phyloP scores from a whole-genome alignment of 2,329 filamentous ascomycete genomes.

The Clarireedia paspali region DNA sequence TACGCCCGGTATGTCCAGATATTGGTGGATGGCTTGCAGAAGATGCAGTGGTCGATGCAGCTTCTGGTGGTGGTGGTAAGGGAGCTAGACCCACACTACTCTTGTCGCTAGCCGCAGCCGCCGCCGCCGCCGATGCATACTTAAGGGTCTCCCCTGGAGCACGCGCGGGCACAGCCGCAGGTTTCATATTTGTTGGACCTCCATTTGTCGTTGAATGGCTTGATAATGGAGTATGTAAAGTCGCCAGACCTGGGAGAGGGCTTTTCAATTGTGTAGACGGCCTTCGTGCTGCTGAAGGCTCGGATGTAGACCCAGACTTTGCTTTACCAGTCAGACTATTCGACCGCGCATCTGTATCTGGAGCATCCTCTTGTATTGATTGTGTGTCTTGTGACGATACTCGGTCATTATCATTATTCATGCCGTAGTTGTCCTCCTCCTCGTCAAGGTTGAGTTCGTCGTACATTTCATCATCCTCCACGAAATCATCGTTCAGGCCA shows the following conservation, averaged over 20 bases:
- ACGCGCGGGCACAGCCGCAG: constrained; percentile 76
- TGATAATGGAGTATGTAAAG: constrained; percentile 67
- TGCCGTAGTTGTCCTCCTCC: constrained; percentile 81
- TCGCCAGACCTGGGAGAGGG: constrained; percentile 84
- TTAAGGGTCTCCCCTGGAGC: constrained; percentile 86
- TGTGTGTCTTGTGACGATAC: constrained; percentile 93
- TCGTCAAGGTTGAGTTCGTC: constrained; percentile 89
- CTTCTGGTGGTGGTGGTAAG: constrained; percentile 78
- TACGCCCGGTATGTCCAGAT: constrained; percentile 37
- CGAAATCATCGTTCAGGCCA: constrained; percentile 80
- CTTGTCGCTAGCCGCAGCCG: constrained; percentile 84
- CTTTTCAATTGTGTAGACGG: constrained; percentile 91
- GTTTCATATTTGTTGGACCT: constrained; percentile 71
- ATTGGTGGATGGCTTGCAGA: constrained; percentile 25
- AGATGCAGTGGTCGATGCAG: constrained; percentile 42
- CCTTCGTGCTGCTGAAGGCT: constrained; percentile 54
- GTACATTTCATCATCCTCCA: constrained; percentile 91
- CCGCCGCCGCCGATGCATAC: constrained; percentile 92
- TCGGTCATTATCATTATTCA: constrained; percentile 72
- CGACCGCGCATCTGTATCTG: constrained; percentile 48
- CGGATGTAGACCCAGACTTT: constrained; percentile 47
- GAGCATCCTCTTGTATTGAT: constrained; percentile 77
- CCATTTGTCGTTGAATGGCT: constrained; percentile 47
- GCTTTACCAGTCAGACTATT: constrained; percentile 40
- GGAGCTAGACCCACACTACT: constrained; percentile 90